Conservation (phyloP, 352 stramenopile genomes). For the Albugo laibachii region DNA sequence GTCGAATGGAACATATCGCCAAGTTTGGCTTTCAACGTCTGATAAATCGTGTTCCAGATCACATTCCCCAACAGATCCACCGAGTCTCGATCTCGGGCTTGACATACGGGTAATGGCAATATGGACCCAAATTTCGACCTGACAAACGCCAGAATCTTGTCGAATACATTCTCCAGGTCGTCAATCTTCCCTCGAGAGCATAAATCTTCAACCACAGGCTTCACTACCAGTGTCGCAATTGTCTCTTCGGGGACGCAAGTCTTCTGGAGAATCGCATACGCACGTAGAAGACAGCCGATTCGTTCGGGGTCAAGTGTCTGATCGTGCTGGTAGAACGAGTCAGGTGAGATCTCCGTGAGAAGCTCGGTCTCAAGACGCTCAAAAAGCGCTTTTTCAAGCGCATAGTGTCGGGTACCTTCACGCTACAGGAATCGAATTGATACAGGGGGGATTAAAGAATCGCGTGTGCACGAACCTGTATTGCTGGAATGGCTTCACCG, state of each 20-base stretch:
- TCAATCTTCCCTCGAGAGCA: conserved; percentile 46
- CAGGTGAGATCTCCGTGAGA: conserved; percentile 65
- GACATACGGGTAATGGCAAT: conserved; percentile 37
- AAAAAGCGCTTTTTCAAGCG: conserved; percentile 45
- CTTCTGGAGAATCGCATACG: conserved; percentile 61
- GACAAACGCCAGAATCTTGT: conserved; percentile 52
- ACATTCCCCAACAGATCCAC: conserved; percentile 65
- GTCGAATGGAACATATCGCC: conserved; percentile 58
- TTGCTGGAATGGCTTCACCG: conserved; percentile 32
- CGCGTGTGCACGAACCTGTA: conserved; percentile 23
- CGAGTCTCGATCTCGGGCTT: conserved; percentile 30
- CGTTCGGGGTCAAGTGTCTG: conserved; percentile 38
- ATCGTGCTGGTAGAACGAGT: conserved; percentile 75
- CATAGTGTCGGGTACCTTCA: neutral
- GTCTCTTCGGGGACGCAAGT: conserved; percentile 63
- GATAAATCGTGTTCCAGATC: conserved; percentile 61
- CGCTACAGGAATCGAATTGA: neutral
- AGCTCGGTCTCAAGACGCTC: conserved; percentile 67
- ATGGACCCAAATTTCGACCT: conserved; percentile 38
- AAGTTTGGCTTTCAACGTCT: conserved; percentile 46
- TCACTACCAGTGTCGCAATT: conserved; percentile 48
- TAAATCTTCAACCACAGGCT: conserved; percentile 59
- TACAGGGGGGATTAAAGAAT: neutral
- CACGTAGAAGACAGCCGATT: conserved; percentile 46
- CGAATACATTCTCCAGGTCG: conserved; percentile 52